These are phyloP conservation scores for Corynespora cassiicola DNA, from an alignment of 2,329 filamentous ascomycete genomes.

Conservation along the genomic window DNA sequence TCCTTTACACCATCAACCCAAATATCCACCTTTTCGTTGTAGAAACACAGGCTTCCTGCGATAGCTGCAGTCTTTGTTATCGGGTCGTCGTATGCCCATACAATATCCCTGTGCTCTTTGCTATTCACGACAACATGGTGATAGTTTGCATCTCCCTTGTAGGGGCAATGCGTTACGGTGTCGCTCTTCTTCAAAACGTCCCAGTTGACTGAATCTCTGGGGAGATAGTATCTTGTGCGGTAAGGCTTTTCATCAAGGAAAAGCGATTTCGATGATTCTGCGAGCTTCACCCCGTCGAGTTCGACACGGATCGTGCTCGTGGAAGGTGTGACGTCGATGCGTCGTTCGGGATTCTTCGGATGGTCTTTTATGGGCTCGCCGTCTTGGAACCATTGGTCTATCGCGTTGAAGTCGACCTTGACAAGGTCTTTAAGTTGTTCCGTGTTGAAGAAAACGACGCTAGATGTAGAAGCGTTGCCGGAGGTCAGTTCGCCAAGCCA, in stretches of 20 bases:
- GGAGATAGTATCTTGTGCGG: constrained; percentile 66
- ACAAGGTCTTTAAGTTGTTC: constrained; percentile 29
- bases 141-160: constrained; percentile 71
- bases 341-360: constrained; percentile 71
- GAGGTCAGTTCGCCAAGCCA: constrained; percentile 29
- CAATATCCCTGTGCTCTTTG: constrained; percentile 55
- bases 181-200: constrained; percentile 56
- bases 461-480: constrained; percentile 21
- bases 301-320: constrained; percentile 60
- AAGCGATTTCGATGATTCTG: constrained; percentile 49
- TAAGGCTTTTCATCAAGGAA: constrained; percentile 69
- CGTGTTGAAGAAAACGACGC: constrained; percentile 36
- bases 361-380: constrained; percentile 66
- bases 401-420: constrained; percentile 36
- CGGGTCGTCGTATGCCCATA: constrained; percentile 69
- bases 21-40: constrained; percentile 73
- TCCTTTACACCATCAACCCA: constrained; percentile 60
- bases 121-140: constrained; percentile 61
- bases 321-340: constrained; percentile 67
- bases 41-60: constrained; percentile 67
- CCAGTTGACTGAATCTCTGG: constrained; percentile 58
- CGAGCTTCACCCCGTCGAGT: constrained; percentile 55
- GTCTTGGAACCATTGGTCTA: constrained; percentile 63
- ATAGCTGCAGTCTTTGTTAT: constrained; percentile 63
- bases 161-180: constrained; percentile 67